These are phyloP conservation scores for Fusarium nygamai DNA, from an alignment of 2,329 filamentous ascomycete genomes.

Conservation along the genomic window DNA sequence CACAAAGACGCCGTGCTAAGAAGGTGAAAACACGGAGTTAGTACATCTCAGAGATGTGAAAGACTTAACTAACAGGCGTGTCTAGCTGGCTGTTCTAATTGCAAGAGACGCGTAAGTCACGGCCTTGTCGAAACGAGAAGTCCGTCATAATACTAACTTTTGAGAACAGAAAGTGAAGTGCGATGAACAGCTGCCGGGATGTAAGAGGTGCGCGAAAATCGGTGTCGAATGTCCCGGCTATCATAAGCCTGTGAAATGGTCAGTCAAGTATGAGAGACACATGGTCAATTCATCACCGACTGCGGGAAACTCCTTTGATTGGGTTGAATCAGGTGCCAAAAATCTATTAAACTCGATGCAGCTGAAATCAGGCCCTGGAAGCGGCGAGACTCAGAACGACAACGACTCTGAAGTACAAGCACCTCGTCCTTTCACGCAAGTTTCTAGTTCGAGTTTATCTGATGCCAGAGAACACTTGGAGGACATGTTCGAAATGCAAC, in stretches of 20 bases:
- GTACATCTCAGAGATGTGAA: not conserved
- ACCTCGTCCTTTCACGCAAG: not conserved
- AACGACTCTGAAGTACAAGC: not conserved
- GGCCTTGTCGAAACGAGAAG: not conserved
- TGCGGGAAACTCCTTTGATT: not conserved
- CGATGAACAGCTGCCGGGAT: conserved; percentile 22
- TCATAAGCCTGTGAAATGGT: conserved; percentile 25
- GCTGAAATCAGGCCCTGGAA: not conserved
- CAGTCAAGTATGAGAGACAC: conserved; percentile 20
- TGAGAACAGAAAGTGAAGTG: conserved; percentile 23
- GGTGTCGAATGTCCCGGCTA: conserved; percentile 27
- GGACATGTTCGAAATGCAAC: not conserved
- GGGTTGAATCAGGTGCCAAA: not conserved
- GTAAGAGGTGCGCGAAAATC: conserved; percentile 16
- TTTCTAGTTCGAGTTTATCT: not conserved
- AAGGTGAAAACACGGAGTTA: conserved; percentile 16
- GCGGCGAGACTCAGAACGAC: not conserved
- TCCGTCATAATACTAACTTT: not conserved
- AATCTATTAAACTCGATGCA: not conserved
- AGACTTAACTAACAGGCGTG: not conserved
- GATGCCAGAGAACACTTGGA: not conserved
- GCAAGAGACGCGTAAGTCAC: conserved; percentile 21
- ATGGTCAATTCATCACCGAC: not conserved
- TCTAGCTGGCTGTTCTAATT: conserved; percentile 18
- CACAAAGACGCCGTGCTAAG: not conserved